Conservation (phyloP, 768 basidiomycete species). For the Clitopilus hobsonii region DNA sequence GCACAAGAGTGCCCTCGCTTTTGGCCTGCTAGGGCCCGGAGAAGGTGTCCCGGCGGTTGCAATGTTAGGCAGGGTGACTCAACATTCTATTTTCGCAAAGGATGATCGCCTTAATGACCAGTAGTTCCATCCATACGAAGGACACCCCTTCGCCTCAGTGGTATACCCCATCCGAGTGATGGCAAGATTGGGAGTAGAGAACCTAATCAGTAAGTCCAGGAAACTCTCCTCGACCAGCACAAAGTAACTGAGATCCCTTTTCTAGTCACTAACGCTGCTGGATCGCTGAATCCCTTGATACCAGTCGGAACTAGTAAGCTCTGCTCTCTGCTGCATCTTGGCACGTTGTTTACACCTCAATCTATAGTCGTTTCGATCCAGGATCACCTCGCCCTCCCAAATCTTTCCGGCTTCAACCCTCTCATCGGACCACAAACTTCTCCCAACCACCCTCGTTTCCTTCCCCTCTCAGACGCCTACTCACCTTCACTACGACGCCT, state of each 20-base stretch:
- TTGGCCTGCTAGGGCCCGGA: conserved; percentile 65
- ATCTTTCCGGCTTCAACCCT: conserved; percentile 71
- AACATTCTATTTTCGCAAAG: background rate
- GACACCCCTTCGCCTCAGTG: conserved; percentile 63
- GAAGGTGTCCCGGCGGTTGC: conserved; percentile 77
- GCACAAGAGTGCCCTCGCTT: conserved; percentile 76
- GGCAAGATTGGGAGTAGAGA: conserved; percentile 69
- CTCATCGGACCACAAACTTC: conserved; percentile 69
- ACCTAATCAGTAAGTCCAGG: conserved; percentile 63
- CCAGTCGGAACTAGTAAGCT: conserved; percentile 76
- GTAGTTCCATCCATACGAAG: conserved; percentile 86
- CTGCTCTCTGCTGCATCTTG: background rate
- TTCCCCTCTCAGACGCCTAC: conserved; percentile 83
- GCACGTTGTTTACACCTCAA: conserved; percentile 8
- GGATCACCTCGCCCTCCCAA: conserved; percentile 82
- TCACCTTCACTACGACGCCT: conserved; percentile 65
- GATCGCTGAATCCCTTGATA: conserved; percentile 68
- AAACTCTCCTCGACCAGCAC: background rate
- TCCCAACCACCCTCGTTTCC: conserved; percentile 63
- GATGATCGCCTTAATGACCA: conserved; percentile 3
- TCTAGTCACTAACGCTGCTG: conserved; percentile 85
- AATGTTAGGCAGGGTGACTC: conserved; percentile 76
- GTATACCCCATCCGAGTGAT: conserved; percentile 78
- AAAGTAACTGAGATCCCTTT: background rate
- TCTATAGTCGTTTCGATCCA: conserved; percentile 72